Conservation (phyloP, 2,329 filamentous ascomycete genomes). For the Fusarium torreyae region DNA sequence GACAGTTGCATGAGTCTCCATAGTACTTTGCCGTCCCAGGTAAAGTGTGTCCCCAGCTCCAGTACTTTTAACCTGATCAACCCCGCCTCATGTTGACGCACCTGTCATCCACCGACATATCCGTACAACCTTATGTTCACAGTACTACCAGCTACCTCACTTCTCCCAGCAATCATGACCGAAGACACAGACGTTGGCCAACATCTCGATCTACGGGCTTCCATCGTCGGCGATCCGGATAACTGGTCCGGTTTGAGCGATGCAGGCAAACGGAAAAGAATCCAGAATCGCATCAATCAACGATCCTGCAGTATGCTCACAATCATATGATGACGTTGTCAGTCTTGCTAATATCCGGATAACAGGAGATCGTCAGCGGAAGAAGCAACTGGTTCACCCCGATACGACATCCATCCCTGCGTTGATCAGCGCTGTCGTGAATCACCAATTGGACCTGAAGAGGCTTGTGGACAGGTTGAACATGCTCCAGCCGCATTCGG, state of each 20-base stretch:
- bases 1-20: background rate
- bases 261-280: slow-evolving; percentile 1
- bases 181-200: background rate
- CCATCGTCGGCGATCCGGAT: background rate
- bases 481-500: background rate
- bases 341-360: too few relatives aligned
- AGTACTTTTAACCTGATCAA: too few relatives aligned
- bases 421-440: background rate
- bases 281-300: slow-evolving; percentile 13
- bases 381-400: background rate
- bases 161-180: background rate
- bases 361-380: too few relatives aligned
- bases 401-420: background rate
- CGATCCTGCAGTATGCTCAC: slow-evolving; percentile 2
- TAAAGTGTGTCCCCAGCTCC: too few relatives aligned
- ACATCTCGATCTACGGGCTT: background rate
- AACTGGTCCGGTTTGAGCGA: slow-evolving; percentile 7
- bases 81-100: background rate
- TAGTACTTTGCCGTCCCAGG: too few relatives aligned
- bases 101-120: background rate
- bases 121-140: too few relatives aligned
- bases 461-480: background rate
- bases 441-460: background rate
- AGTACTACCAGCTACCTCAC: too few relatives aligned
- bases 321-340: background rate